Evolutionary conservation across 2,329 filamentous ascomycete species (phyloP).

Genomic region (Graphilbum ipis-grandicollis): DNA sequence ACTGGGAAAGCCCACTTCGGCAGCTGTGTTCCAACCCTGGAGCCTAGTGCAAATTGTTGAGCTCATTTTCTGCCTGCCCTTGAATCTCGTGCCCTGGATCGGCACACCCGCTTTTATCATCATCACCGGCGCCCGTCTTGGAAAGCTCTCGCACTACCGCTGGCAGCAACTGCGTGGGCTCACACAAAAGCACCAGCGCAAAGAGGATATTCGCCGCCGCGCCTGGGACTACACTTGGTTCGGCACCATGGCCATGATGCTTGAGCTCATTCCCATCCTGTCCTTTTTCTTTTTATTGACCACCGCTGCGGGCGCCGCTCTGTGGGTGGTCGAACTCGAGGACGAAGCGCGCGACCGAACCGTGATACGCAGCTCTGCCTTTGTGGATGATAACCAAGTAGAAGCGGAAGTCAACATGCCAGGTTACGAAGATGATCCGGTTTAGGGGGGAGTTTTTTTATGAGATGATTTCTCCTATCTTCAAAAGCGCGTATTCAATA

Average conservation of each 20-base stretch:
- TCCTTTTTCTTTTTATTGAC: constrained; percentile 94
- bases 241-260: constrained; percentile 54
- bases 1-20: constrained; percentile 63
- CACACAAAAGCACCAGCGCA: constrained; percentile 55
- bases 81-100: constrained; percentile 74
- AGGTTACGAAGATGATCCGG: constrained; percentile 13
- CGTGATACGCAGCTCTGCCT: constrained; percentile 44
- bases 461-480: too few relatives aligned
- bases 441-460: constrained; percentile 1
- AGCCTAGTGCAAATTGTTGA: constrained; percentile 82
- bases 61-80: constrained; percentile 58
- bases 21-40: constrained; percentile 73
- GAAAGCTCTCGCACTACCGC: constrained; percentile 78
- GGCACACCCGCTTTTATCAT: constrained; percentile 76
- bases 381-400: not conserved
- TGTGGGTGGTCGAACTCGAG: constrained; percentile 76
- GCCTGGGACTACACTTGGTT: constrained; percentile 87
- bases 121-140: constrained; percentile 71
- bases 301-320: constrained; percentile 63
- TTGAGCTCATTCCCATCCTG: constrained; percentile 76
- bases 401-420: constrained; percentile 22
- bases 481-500: too few relatives aligned
- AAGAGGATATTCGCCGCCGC: constrained; percentile 47
- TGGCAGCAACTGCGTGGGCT: constrained; percentile 73
- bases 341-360: not conserved